Evolutionary conservation across 768 basidiomycete species (phyloP).

Genomic region (Panus rudis): DNA sequence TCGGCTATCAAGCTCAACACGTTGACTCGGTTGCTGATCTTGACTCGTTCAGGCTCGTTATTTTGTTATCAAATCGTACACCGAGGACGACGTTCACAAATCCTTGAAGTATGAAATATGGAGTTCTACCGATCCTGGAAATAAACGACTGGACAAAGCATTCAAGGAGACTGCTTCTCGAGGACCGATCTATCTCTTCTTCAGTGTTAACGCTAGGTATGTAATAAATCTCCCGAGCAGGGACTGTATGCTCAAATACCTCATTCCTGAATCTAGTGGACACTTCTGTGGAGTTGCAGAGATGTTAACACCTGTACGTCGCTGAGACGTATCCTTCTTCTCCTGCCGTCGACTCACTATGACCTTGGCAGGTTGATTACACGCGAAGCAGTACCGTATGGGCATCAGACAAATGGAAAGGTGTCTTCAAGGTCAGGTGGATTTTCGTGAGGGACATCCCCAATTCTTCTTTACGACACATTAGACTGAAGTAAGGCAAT

Average conservation of each 20-base stretch:
- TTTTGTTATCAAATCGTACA: conserved; percentile 99
- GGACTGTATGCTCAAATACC: background rate
- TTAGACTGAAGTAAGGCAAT: conserved; percentile 66
- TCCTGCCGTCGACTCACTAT: background rate
- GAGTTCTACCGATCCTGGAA: conserved; percentile 95
- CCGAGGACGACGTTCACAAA: conserved; percentile 98
- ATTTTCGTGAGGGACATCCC: conserved; percentile 95
- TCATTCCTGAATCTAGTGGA: conserved; percentile 58
- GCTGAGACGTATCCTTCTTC: background rate
- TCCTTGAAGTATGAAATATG: conserved; percentile 96
- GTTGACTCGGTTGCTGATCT: conserved; percentile 7
- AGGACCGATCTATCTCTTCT: conserved; percentile 96
- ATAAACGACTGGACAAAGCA: conserved; percentile 94
- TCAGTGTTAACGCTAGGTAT: conserved; percentile 90
- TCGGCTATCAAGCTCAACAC: conserved; percentile 6
- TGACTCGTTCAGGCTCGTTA: conserved; percentile 76
- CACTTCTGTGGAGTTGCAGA: conserved; percentile 99
- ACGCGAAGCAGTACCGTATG: conserved; percentile 92
- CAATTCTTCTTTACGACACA: conserved; percentile 82
- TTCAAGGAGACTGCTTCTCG: conserved; percentile 91
- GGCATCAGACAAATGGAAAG: conserved; percentile 99
- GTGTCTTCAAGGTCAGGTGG: conserved; percentile 97
- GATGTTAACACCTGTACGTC: conserved; percentile 85
- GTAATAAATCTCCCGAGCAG: conserved; percentile 1
- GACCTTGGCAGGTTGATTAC: conserved; percentile 67